These are phyloP conservation scores for Colletotrichum neosansevieriae DNA, from an alignment of 2,329 filamentous ascomycete species.

Conservation along the genomic window DNA sequence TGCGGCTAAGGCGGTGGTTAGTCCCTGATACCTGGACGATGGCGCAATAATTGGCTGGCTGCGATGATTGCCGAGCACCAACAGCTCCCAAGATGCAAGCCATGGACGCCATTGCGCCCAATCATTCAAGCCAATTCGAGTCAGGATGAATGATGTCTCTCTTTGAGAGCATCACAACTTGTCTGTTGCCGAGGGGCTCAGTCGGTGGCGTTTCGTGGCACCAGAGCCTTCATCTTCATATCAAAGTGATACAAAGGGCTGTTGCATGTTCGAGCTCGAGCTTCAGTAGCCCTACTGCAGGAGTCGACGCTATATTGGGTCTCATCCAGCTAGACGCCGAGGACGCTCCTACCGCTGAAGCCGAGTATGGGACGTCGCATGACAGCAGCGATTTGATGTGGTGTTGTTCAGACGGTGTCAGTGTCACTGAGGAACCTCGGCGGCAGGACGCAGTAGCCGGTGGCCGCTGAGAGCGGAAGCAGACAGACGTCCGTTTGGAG, in stretches of 20 bases:
- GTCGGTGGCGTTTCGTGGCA: constrained; percentile 24
- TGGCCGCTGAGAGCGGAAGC: constrained; percentile 16
- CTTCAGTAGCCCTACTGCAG: not conserved
- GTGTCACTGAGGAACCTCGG: not conserved
- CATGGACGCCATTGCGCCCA: constrained; percentile 10
- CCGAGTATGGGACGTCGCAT: not conserved
- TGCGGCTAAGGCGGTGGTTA: constrained; percentile 11
- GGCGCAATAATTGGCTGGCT: constrained; percentile 35
- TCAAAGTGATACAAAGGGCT: constrained; percentile 16
- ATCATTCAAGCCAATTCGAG: constrained; percentile 11
- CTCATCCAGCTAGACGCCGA: not conserved
- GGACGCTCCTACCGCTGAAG: not conserved
- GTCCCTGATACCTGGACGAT: constrained; percentile 1
- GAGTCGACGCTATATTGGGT: not conserved
- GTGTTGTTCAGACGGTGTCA: not conserved
- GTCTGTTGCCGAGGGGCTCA: constrained; percentile 17
- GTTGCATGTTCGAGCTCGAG: constrained; percentile 6
- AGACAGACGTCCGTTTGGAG: constrained; percentile 6
- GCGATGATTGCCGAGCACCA: constrained; percentile 14
- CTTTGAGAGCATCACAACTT: constrained; percentile 19
- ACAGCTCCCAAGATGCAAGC: constrained; percentile 12
- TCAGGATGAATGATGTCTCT: constrained; percentile 34
- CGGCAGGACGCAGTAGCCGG: constrained; percentile 29
- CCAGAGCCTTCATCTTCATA: constrained; percentile 1
- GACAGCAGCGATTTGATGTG: not conserved